Conservation (phyloP, 2,329 filamentous ascomycete species). For the Talaromyces sp. region DNA sequence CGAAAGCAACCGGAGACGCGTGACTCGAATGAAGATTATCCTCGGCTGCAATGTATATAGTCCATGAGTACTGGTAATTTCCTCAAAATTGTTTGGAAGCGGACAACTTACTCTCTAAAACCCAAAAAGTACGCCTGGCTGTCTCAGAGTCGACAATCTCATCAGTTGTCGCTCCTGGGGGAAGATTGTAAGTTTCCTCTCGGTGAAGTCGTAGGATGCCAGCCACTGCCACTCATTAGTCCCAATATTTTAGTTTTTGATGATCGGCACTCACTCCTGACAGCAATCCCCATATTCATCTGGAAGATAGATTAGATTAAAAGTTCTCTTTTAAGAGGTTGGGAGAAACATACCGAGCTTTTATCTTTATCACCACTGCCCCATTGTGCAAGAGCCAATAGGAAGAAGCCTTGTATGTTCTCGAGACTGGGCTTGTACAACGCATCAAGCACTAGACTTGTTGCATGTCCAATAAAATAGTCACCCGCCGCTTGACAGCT, state of each 20-base stretch:
- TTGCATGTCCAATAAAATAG: slow-evolving; percentile 2
- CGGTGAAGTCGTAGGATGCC: neutral
- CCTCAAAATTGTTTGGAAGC: neutral
- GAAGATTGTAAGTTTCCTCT: slow-evolving; percentile 4
- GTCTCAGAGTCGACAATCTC: neutral
- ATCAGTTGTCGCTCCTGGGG: neutral
- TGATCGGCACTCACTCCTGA: neutral
- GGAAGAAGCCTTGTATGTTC: neutral
- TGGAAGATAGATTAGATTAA: neutral
- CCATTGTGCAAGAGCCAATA: slow-evolving; percentile 1
- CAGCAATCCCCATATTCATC: slow-evolving; percentile 2
- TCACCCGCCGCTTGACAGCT: neutral
- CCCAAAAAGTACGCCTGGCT: neutral
- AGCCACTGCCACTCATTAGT: neutral
- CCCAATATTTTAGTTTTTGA: neutral
- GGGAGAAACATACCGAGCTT: neutral
- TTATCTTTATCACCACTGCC: neutral
- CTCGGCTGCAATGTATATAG: neutral
- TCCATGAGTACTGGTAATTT: neutral
- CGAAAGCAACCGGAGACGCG: neutral
- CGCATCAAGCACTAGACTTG: neutral
- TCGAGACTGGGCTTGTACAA: neutral
- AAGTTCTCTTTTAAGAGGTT: neutral
- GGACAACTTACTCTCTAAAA: neutral
- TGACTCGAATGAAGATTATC: slow-evolving; percentile 4